Evolutionary conservation across 805 yeast genomes (phyloP).

Genomic region (Ogataea neopini): DNA sequence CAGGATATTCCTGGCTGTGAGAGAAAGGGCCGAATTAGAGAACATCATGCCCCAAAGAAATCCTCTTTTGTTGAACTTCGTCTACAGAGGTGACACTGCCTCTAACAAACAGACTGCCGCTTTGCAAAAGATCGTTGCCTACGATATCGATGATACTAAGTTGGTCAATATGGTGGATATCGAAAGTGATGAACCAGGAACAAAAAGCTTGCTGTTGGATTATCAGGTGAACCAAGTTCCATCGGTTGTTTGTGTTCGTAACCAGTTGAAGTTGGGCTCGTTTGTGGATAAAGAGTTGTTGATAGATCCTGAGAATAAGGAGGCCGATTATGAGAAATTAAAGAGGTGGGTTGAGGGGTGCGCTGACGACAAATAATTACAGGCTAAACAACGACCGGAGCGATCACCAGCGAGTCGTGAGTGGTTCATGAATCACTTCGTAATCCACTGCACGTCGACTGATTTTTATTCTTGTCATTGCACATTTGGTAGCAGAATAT

Average conservation of each 20-base stretch:
- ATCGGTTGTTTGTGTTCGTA: conserved; percentile 62
- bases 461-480: too few relatives aligned
- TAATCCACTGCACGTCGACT: too few relatives aligned
- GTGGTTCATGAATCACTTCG: too few relatives aligned
- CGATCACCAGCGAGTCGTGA: not conserved
- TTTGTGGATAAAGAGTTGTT: conserved; percentile 36
- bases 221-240: conserved; percentile 61
- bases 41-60: conserved; percentile 50
- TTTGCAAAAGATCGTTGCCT: conserved; percentile 51
- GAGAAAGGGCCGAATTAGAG: conserved; percentile 60
- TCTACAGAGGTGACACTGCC: conserved; percentile 60
- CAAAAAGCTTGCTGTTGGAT: conserved; percentile 55
- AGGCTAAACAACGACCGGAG: not conserved
- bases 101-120: conserved; percentile 65
- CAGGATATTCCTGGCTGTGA: conserved; percentile 52
- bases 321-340: conserved; percentile 45
- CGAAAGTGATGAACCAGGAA: conserved; percentile 66
- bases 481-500: too few relatives aligned
- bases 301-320: conserved; percentile 28
- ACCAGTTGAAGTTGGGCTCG: conserved; percentile 56
- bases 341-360: conserved; percentile 46
- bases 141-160: conserved; percentile 42
- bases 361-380: conserved; percentile 34
- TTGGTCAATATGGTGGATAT: conserved; percentile 67
- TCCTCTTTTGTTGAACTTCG: conserved; percentile 73